Evolutionary conservation across 495 filamentous ascomycete species (phyloP), one percentile per base, ranked within the genome.

Genomic region (Penicilliopsis zonata): DNA sequence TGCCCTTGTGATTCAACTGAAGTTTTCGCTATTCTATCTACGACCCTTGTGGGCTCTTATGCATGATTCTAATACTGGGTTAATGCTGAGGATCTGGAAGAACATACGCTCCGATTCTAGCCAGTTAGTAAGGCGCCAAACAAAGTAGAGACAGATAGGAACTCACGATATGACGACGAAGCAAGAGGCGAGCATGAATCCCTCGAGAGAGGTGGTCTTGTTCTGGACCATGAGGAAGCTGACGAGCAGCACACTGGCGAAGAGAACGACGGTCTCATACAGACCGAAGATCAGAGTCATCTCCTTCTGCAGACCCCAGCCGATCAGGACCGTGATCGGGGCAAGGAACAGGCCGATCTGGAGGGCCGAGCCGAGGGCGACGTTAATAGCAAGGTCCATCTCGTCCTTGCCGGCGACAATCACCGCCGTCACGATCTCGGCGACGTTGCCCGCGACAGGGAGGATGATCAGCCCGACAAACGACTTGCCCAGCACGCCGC

Each of bases 281-380:
- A 82, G 58, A 33, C 75, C 83, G 47, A 87, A 87, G 53, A 82
- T 83, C 13, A 86, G 59, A 22, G 67, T 71, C 81, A 87, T 86
- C 13, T 74, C 63, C 46, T 72, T 78, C 22, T 53, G 47, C 53
- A 58, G 31, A 25, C 52, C 34, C 80, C 80, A 85, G 6, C 79
- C 80, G 28, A 84, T 63, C 8, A 84, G 60, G 9, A 83, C 76
- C 24, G 74, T 59, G 20, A 82, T 53, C 4, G 59, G 59, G 4
- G 46, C 44, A n/a, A 60, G 49, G 27, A 63, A 43, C 2, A 63
- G 38, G 3, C 48, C 46, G 23, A 52, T 52, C 33, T 54, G 50
- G 12, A 52, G 42, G 13, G 30, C 30, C 9, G 42, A 46, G 7
- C 50, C 50, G 2, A 52, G 13, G 5, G 49, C 42, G 13, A 52